These are phyloP conservation scores for Pisolithus marmoratus DNA, from an alignment of 768 basidiomycete species.

Conservation along the genomic window DNA sequence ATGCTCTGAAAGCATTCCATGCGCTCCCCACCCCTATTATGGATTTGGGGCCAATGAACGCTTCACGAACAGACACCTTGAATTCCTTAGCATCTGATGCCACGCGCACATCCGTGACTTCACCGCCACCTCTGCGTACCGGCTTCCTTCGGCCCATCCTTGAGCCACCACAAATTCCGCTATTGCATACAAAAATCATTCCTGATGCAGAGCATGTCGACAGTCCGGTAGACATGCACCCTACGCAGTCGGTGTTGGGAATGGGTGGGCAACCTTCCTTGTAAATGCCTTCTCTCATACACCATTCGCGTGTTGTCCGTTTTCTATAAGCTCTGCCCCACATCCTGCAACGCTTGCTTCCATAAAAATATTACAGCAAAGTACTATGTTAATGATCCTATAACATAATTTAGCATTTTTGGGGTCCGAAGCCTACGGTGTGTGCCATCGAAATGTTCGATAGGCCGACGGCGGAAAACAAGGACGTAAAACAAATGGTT, in stretches of 20 bases:
- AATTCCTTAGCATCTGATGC: slow-evolving; percentile 20
- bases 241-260: slow-evolving; percentile 6
- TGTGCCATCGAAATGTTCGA: no score
- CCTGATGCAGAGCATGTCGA: slow-evolving; percentile 20
- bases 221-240: slow-evolving; percentile 26
- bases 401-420: no score
- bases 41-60: slow-evolving; percentile 20
- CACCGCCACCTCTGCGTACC: slow-evolving; percentile 4
- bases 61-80: slow-evolving; percentile 27
- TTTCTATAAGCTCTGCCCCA: no score
- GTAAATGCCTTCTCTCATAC: not conserved
- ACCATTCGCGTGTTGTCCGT: no score
- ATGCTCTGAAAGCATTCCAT: slow-evolving; percentile 38
- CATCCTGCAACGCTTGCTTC: no score
- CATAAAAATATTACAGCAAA: no score
- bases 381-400: no score
- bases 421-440: no score
- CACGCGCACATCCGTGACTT: slow-evolving; percentile 14
- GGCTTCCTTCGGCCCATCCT: slow-evolving; percentile 14
- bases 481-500: no score
- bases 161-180: not conserved
- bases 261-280: not conserved
- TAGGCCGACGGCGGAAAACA: no score
- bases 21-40: slow-evolving; percentile 37
- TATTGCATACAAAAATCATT: slow-evolving; percentile 15